Evolutionary conservation across 2,329 filamentous ascomycete genomes (phyloP).

Genomic region (Sporothrix curviconia): DNA sequence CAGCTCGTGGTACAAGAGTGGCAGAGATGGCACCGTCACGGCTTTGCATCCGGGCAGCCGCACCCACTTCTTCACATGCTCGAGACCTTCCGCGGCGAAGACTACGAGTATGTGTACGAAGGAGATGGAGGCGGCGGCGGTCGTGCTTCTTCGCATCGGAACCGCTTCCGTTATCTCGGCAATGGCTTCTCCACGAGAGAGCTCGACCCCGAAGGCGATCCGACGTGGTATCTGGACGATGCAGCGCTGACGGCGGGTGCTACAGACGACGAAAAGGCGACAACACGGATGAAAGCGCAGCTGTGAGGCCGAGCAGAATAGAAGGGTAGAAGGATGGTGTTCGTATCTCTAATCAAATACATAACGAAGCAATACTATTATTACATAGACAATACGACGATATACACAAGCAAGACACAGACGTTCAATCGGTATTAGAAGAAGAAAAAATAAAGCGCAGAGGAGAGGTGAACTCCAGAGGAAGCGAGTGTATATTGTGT

Average conservation of each 20-base stretch:
- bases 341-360: not conserved
- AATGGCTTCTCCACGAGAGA: slow-evolving; percentile 47
- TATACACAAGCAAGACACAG: no score
- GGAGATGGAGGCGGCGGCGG: slow-evolving; percentile 13
- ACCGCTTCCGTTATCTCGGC: slow-evolving; percentile 46
- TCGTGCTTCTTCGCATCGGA: slow-evolving; percentile 24
- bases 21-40: slow-evolving; percentile 38
- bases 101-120: slow-evolving; percentile 46
- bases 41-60: slow-evolving; percentile 46
- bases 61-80: slow-evolving; percentile 49
- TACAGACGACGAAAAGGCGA: not conserved
- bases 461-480: no score
- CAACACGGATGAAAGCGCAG: not conserved
- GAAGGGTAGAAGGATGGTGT: not conserved
- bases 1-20: slow-evolving; percentile 47
- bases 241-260: not conserved
- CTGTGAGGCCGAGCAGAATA: not conserved
- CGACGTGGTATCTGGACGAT: slow-evolving; percentile 38
- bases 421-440: no score
- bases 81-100: slow-evolving; percentile 42
- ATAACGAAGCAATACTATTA: no score
- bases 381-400: no score
- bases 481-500: no score
- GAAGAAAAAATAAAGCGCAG: no score
- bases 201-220: slow-evolving; percentile 30